These are phyloP conservation scores for Volvox reticuliferus DNA, from an alignment of 139 green algal genomes.

Conservation along the genomic window DNA sequence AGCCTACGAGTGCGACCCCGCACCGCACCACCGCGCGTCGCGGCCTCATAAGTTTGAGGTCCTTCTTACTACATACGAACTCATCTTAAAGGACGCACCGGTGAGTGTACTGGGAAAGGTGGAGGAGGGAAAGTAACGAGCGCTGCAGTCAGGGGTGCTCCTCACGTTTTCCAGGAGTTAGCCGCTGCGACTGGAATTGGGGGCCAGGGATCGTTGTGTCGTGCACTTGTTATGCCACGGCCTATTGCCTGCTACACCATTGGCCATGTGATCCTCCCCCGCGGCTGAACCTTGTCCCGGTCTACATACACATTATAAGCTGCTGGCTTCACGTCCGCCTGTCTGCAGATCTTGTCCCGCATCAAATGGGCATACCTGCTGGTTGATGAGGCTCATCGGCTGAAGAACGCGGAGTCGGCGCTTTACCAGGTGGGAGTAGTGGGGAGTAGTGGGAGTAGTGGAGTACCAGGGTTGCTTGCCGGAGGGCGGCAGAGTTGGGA, in stretches of 20 bases:
- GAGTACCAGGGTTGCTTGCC: too few relatives aligned
- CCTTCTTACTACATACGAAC: conserved; percentile 94
- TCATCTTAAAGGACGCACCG: conserved; percentile 89
- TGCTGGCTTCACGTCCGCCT: neutral
- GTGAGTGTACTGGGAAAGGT: neutral
- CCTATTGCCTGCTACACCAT: too few relatives aligned
- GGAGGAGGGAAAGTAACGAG: too few relatives aligned
- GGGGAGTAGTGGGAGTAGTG: neutral
- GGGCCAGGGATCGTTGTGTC: too few relatives aligned
- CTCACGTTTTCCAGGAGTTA: too few relatives aligned
- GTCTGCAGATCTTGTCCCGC: conserved; percentile 31
- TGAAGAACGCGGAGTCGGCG: conserved; percentile 93
- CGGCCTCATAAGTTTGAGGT: conserved; percentile 78
- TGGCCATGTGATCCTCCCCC: too few relatives aligned
- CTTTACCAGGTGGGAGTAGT: conserved; percentile 78
- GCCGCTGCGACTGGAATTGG: too few relatives aligned
- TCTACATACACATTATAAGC: too few relatives aligned
- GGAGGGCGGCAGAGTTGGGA: too few relatives aligned
- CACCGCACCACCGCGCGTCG: conserved; percentile 48
- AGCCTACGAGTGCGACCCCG: conserved; percentile 70
- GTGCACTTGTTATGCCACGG: too few relatives aligned
- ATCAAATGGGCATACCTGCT: conserved; percentile 91
- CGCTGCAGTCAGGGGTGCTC: neutral
- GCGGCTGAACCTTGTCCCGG: too few relatives aligned
- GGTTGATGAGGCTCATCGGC: conserved; percentile 89